Evolutionary conservation across 2,329 filamentous ascomycete species (phyloP).

Genomic region (Mariannaea elegans): DNA sequence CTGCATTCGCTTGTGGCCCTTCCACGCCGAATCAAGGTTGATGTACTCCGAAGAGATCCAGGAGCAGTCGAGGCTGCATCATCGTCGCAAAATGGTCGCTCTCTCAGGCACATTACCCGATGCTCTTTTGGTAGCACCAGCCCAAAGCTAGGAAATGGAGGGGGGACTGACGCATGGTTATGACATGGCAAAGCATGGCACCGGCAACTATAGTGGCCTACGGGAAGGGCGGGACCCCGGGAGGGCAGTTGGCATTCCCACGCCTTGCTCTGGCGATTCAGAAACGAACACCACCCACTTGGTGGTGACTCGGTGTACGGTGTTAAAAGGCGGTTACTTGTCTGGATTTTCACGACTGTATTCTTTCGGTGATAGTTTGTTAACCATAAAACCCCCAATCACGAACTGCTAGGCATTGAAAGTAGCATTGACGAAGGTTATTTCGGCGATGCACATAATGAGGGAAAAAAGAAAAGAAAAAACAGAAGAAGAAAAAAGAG

Average conservation of each 20-base stretch:
- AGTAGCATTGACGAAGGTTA: neutral
- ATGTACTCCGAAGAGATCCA: conserved; percentile 10
- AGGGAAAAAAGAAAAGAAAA: neutral
- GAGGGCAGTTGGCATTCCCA: conserved; percentile 19
- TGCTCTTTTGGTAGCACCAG: conserved; percentile 6
- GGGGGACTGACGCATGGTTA: neutral
- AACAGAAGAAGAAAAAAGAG: conserved; percentile 13
- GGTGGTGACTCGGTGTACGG: neutral
- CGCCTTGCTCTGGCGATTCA: conserved; percentile 9
- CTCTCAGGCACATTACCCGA: conserved; percentile 17
- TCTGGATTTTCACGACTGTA: neutral
- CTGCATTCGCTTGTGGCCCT: conserved; percentile 4
- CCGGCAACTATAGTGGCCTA: conserved; percentile 2
- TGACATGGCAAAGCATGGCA: conserved; percentile 13
- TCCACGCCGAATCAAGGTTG: conserved; percentile 4
- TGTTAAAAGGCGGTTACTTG: neutral
- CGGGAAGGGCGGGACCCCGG: conserved; percentile 17
- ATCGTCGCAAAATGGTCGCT: conserved; percentile 10
- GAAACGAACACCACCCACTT: conserved; percentile 13
- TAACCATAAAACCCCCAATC: no score
- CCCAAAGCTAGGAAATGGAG: conserved; percentile 5
- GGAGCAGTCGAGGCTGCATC: conserved; percentile 14
- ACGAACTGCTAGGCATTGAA: no score
- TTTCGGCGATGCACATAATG: no score
- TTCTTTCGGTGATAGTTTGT: no score